phyloP scores from a whole-genome alignment of 2,329 filamentous ascomycete species.

The Neofusicoccum sp. region DNA sequence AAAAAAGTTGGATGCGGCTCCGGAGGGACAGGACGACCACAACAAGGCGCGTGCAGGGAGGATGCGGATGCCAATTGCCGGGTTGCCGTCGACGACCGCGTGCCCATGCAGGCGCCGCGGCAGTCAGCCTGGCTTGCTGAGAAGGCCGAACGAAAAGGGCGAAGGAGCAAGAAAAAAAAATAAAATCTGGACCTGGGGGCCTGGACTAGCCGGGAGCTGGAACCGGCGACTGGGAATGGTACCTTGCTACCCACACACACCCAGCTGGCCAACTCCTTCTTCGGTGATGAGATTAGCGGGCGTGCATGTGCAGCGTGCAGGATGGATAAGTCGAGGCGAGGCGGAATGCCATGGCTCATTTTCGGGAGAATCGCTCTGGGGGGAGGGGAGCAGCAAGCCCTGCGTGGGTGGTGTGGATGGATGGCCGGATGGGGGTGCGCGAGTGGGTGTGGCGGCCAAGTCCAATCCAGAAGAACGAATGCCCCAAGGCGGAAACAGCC shows the following conservation, averaged over 20 bases:
- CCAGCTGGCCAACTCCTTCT: neutral
- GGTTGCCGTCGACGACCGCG: neutral
- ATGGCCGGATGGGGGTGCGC: too few species aligned
- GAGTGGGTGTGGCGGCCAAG: too few species aligned
- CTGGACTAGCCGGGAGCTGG: neutral
- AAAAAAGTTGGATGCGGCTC: constrained; percentile 1
- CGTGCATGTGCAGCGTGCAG: constrained; percentile 13
- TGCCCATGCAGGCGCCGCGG: neutral
- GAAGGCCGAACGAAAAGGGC: neutral
- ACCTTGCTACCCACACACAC: constrained; percentile 1
- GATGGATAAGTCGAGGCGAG: constrained; percentile 13
- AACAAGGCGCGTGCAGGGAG: too few species aligned
- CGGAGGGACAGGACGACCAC: too few species aligned
- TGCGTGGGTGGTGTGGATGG: too few species aligned
- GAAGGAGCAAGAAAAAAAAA: too few species aligned
- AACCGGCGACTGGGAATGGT: neutral
- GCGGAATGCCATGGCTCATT: constrained; percentile 4
- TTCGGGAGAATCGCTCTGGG: neutral
- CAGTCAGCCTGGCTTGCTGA: neutral
- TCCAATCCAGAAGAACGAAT: too few species aligned
- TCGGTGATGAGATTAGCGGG: constrained; percentile 7
- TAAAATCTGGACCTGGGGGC: too few species aligned
- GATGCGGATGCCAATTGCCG: neutral
- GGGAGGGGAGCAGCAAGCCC: neutral
- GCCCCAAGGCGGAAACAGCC: neutral